Evolutionary conservation across 176 grass and related monocot species (phyloP).

Genomic region (Triticum timopheevii): DNA sequence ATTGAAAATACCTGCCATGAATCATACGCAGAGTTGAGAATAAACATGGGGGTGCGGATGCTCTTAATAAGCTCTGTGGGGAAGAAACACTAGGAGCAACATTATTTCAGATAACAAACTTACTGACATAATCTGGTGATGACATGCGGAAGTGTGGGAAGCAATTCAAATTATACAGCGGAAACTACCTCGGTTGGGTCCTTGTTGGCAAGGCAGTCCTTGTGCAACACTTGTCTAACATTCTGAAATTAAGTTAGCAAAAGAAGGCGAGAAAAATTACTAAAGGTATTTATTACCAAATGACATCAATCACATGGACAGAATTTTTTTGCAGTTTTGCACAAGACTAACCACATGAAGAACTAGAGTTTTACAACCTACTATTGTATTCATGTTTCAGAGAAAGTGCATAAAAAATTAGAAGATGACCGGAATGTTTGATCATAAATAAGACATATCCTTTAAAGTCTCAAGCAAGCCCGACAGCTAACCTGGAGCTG

Average conservation of each 20-base stretch:
- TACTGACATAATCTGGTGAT: not conserved
- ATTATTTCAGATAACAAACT: not conserved
- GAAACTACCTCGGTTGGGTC: slow-evolving; percentile 26
- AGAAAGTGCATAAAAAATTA: not conserved
- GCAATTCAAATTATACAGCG: not conserved
- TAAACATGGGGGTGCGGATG: slow-evolving; percentile 51
- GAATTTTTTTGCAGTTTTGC: not conserved
- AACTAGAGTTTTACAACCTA: not conserved
- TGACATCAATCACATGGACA: not conserved
- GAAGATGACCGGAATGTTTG: not conserved
- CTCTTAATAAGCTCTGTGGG: slow-evolving; percentile 52
- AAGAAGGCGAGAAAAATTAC: not conserved
- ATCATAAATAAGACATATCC: not conserved
- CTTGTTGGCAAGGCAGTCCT: slow-evolving; percentile 44
- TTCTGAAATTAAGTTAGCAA: slow-evolving; percentile 35
- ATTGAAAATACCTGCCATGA: slow-evolving; percentile 59
- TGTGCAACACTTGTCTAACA: slow-evolving; percentile 52
- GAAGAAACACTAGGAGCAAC: slow-evolving; percentile 61
- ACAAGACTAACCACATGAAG: not conserved
- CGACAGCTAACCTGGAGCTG: slow-evolving; percentile 57
- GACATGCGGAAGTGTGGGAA: not conserved
- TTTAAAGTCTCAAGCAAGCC: not conserved
- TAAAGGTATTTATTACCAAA: not conserved
- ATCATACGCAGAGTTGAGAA: slow-evolving; percentile 72
- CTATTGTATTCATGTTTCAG: not conserved